Percentiles rank a stretch among this genome's conserved stretches.
These are phyloP conservation scores for Auricularia sp. DNA, from an alignment of 768 basidiomycete genomes.

Conservation along the genomic window DNA sequence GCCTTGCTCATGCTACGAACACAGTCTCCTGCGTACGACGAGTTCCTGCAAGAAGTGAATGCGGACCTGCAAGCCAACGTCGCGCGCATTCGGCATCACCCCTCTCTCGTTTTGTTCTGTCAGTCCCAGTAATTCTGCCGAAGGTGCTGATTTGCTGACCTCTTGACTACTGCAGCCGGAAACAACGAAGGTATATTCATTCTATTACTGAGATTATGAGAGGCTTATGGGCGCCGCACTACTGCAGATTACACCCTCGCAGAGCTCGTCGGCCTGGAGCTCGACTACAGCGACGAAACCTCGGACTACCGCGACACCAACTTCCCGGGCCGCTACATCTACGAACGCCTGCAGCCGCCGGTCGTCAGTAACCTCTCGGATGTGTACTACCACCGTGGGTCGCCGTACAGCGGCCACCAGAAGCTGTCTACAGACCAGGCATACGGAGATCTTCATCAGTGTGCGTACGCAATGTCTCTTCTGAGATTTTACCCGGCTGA, in stretches of 20 bases:
- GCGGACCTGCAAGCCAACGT: conserved; percentile 78
- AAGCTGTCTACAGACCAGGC: conserved; percentile 60
- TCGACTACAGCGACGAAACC: conserved; percentile 78
- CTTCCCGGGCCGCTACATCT: conserved; percentile 85
- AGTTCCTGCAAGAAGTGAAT: conserved; percentile 61
- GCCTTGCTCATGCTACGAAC: background rate
- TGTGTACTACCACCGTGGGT: conserved; percentile 73
- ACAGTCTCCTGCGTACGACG: conserved; percentile 85
- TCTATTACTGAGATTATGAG: too few species aligned
- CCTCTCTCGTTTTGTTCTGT: conserved; percentile 84
- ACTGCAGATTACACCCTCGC: conserved; percentile 57
- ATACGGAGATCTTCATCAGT: conserved; percentile 87
- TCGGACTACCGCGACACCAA: conserved; percentile 77
- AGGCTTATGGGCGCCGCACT: too few species aligned
- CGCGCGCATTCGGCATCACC: conserved; percentile 73
- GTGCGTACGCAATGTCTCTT: conserved; percentile 29
- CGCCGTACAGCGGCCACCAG: conserved; percentile 78
- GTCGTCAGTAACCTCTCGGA: conserved; percentile 55
- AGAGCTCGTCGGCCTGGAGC: conserved; percentile 62
- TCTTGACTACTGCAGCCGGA: conserved; percentile 38
- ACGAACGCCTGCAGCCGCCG: conserved; percentile 72
- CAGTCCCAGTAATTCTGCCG: conserved; percentile 14
- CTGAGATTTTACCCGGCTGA: background rate
- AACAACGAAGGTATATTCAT: conserved; percentile 57
- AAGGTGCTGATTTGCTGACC: too few species aligned